Evolutionary conservation across 352 stramenopile species (phyloP).

Genomic region (Phytophthora palmivora): DNA sequence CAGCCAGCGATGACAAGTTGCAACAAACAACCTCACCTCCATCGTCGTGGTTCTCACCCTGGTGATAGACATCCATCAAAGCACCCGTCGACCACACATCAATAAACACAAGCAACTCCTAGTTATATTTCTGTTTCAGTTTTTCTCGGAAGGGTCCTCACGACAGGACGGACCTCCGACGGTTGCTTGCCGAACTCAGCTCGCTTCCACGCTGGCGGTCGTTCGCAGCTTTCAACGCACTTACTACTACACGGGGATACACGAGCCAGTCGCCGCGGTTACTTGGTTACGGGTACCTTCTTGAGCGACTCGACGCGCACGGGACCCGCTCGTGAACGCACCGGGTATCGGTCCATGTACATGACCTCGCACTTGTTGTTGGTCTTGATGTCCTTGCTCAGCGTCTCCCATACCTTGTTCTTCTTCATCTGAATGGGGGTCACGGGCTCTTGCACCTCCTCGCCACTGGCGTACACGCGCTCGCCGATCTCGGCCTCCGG

Average conservation of each 20-base stretch:
- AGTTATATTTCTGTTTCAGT: constrained; percentile 25
- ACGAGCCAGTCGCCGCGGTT: constrained; percentile 19
- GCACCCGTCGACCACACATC: neutral
- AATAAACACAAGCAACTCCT: constrained; percentile 29
- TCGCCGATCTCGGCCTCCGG: constrained; percentile 73
- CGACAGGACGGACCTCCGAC: neutral
- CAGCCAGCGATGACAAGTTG: no score
- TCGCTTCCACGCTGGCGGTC: constrained; percentile 27
- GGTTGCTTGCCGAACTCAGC: constrained; percentile 23
- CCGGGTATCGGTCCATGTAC: constrained; percentile 68
- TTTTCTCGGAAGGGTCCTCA: constrained; percentile 3
- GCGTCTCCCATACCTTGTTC: constrained; percentile 83
- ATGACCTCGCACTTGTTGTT: constrained; percentile 80
- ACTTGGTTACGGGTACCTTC: constrained; percentile 55
- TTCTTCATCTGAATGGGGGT: constrained; percentile 88
- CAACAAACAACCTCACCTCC: no score
- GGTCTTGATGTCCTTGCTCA: constrained; percentile 80
- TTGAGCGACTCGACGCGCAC: constrained; percentile 71
- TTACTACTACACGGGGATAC: constrained; percentile 21
- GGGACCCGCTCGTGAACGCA: constrained; percentile 62
- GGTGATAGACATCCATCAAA: no score
- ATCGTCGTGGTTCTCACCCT: no score
- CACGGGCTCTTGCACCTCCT: constrained; percentile 73
- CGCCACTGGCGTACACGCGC: constrained; percentile 74
- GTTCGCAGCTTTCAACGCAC: constrained; percentile 23